Evolutionary conservation across 805 yeast genomes (phyloP).

Genomic region (Wickerhamomyces alni): DNA sequence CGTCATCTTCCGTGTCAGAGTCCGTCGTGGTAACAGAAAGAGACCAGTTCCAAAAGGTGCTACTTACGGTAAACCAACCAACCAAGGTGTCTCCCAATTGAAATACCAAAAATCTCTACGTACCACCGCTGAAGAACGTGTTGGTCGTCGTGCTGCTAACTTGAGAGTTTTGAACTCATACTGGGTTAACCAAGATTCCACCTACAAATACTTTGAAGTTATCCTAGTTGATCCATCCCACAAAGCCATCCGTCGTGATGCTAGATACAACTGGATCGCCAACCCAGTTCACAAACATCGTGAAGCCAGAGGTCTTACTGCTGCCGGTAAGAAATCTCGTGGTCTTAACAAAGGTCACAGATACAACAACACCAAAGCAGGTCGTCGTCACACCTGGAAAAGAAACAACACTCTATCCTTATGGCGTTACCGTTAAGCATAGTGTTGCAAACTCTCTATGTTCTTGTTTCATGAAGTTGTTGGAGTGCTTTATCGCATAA

Average conservation of each 20-base stretch:
- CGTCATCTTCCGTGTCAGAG: slow-evolving; percentile 97
- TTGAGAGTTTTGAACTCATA: slow-evolving; percentile 98
- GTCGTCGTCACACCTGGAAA: slow-evolving; percentile 99
- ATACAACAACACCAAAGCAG: slow-evolving; percentile 96
- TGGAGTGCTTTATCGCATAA: neutral
- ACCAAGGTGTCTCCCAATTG: slow-evolving; percentile 99
- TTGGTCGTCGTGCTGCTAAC: slow-evolving; percentile 98
- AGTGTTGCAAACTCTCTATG: neutral
- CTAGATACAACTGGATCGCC: slow-evolving; percentile 99
- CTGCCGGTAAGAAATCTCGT: slow-evolving; percentile 98
- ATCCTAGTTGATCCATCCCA: slow-evolving; percentile 96
- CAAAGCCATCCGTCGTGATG: slow-evolving; percentile 98
- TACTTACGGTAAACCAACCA: slow-evolving; percentile 99
- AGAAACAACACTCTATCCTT: slow-evolving; percentile 95
- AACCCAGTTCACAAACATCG: slow-evolving; percentile 99
- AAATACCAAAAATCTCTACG: slow-evolving; percentile 98
- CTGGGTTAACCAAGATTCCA: slow-evolving; percentile 99
- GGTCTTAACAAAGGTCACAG: slow-evolving; percentile 99
- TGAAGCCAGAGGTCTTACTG: slow-evolving; percentile 98
- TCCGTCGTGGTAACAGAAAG: slow-evolving; percentile 99
- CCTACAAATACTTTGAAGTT: slow-evolving; percentile 99
- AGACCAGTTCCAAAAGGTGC: slow-evolving; percentile 99
- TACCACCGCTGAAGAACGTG: slow-evolving; percentile 99
- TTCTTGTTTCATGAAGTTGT: neutral
- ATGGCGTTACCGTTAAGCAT: slow-evolving; percentile 88